Evolutionary conservation across 148 eudicot genomes (phyloP).

Genomic region (Cornus florida): DNA sequence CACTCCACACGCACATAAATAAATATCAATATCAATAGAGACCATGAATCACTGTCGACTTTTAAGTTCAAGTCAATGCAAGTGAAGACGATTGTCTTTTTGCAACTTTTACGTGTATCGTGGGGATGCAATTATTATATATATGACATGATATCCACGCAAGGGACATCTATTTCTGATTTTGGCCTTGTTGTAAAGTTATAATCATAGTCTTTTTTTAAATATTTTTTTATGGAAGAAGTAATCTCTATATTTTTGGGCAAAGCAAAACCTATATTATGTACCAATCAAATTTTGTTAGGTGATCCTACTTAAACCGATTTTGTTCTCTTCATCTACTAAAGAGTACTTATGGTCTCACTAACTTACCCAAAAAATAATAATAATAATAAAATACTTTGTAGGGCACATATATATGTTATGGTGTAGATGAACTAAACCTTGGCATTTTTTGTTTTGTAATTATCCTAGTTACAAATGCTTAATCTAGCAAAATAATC

Average conservation of each 20-base stretch:
- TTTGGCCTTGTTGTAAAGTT: neutral
- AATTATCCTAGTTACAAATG: too few relatives aligned
- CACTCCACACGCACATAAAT: too few relatives aligned
- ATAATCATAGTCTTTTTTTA: too few relatives aligned
- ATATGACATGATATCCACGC: neutral
- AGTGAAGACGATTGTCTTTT: conserved; percentile 3
- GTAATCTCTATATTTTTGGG: neutral
- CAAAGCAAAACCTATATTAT: neutral
- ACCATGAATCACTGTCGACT: neutral
- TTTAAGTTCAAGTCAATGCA: neutral
- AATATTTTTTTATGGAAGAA: too few relatives aligned
- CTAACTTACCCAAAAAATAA: too few relatives aligned
- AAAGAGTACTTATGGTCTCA: too few relatives aligned
- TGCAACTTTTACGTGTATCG: neutral
- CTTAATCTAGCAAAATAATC: too few relatives aligned
- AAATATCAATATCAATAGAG: too few relatives aligned
- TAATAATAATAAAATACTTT: too few relatives aligned
- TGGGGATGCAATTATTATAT: neutral
- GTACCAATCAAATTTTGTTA: neutral
- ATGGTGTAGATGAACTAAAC: neutral
- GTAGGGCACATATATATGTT: too few relatives aligned
- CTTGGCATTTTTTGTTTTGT: neutral
- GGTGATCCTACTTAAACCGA: conserved; percentile 5
- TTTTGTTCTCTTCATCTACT: neutral
- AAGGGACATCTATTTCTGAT: neutral